These are phyloP conservation scores for Clitocybe nebularis DNA, from an alignment of 1,284 basidiomycete genomes.

Conservation along the genomic window DNA sequence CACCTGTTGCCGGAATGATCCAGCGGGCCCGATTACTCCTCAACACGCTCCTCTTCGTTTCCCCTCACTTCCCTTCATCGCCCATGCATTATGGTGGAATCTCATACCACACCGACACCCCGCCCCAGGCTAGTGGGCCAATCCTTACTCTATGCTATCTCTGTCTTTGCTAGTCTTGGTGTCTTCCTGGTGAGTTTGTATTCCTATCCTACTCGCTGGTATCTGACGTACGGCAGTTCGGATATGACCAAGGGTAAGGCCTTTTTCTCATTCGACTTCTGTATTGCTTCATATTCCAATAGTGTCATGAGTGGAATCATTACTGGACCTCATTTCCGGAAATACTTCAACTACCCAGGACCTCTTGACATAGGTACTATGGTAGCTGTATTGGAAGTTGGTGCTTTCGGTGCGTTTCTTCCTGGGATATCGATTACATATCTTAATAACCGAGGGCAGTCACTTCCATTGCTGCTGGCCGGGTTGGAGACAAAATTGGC, in stretches of 20 bases:
- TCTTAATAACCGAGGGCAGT: slow-evolving; percentile 39
- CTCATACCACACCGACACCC: slow-evolving; percentile 21
- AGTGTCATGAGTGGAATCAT: slow-evolving; percentile 92
- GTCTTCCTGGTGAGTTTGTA: slow-evolving; percentile 72
- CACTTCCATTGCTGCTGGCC: slow-evolving; percentile 88
- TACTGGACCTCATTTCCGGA: slow-evolving; percentile 87
- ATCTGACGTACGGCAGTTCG: slow-evolving; percentile 53
- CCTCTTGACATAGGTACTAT: slow-evolving; percentile 74
- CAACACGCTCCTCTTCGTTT: slow-evolving; percentile 11
- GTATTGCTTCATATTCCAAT: slow-evolving; percentile 15
- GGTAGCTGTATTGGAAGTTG: slow-evolving; percentile 91
- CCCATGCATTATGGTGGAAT: slow-evolving; percentile 44
- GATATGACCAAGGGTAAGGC: slow-evolving; percentile 87
- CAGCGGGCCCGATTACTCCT: not conserved
- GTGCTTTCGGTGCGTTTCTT: slow-evolving; percentile 73
- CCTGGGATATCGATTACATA: not conserved
- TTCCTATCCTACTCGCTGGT: slow-evolving; percentile 5
- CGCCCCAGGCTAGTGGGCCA: slow-evolving; percentile 71
- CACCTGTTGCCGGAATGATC: no score
- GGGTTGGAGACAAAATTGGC: slow-evolving; percentile 84
- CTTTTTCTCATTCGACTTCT: not conserved
- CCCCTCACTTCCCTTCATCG: slow-evolving; percentile 9
- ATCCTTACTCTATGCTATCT: slow-evolving; percentile 77
- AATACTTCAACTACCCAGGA: slow-evolving; percentile 78
- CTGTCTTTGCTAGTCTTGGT: slow-evolving; percentile 82